Evolutionary conservation across 2,329 filamentous ascomycete species (phyloP).

Genomic region (Chaetomium olivaceum): DNA sequence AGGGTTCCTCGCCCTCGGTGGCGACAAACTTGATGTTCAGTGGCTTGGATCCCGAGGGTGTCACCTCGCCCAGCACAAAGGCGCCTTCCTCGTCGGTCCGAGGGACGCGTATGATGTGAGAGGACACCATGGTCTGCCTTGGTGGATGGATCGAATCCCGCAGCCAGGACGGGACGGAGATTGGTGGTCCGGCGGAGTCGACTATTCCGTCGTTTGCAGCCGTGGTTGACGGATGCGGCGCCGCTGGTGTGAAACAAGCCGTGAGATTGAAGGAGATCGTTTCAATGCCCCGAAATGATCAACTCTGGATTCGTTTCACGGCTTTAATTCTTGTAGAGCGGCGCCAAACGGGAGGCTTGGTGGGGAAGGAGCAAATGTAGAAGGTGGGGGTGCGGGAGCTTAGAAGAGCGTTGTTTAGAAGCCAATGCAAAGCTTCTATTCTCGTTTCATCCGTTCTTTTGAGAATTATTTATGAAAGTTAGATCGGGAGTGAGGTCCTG

Average conservation of each 20-base stretch:
- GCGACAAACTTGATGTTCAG: conserved; percentile 68
- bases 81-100: conserved; percentile 54
- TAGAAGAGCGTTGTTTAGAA: neutral
- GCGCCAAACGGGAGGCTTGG: conserved; percentile 15
- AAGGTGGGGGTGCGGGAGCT: conserved; percentile 24
- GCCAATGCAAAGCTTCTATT: conserved; percentile 26
- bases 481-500: conserved; percentile 7
- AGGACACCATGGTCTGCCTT: conserved; percentile 24
- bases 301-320: neutral
- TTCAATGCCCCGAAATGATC: conserved; percentile 7
- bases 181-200: conserved; percentile 11
- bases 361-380: neutral
- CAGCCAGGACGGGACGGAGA: conserved; percentile 9
- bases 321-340: conserved; percentile 14
- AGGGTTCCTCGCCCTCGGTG: conserved; percentile 66
- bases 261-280: conserved; percentile 22
- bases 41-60: conserved; percentile 49
- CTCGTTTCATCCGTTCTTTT: conserved; percentile 21
- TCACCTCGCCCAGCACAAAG: conserved; percentile 63
- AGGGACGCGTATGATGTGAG: conserved; percentile 57
- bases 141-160: conserved; percentile 15
- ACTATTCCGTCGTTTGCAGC: neutral
- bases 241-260: conserved; percentile 22
- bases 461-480: conserved; percentile 20
- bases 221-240: conserved; percentile 2